Evolutionary conservation across 1,139 yeast species (phyloP), one percentile per base, ranked within the genome.

Genomic region (Kodamaea fungicola): DNA sequence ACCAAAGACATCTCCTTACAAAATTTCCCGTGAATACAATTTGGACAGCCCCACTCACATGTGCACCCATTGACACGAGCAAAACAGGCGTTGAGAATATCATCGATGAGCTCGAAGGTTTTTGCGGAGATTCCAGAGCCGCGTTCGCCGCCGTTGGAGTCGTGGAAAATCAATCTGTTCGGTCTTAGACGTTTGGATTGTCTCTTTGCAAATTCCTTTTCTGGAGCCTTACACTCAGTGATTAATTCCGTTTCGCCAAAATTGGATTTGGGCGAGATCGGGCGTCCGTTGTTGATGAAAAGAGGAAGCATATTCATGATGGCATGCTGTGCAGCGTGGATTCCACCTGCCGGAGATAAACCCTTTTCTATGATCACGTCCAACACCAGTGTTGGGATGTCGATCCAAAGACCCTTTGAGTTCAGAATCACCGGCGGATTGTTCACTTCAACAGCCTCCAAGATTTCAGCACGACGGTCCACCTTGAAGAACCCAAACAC

Each of bases 171-270:
- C 32, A 92, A 62, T 38, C 98, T 68, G 0, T 95, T 95, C 0
- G 97, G 97, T 32, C 98, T 62, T 42, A 75, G 74, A 30, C 98
- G 66, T 10, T 61, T 60, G 0, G 89, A 72, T 51, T 83, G 83
- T 19, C 87, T 62, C 31, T 74, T 72, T 2, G 95, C 86, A 67
- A 89, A 86, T 54, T 92, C 98, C 54, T 92, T 92, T 47, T 87
- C 95, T 0, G 98, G 97, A 0, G 97, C 96, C 51, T 92, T 92
- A 59, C 99, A 92, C 57, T 92, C 99, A 0, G 97, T 88, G 37
- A 76, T 76, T 10, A 92, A 72, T 49, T 90, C 97, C 32, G 83
- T 82, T 37, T 67, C 72, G 0, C 72, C 72, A 6, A 67, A 44
- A 31, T 46, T 55, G 1, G 69, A 59, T 2, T 76, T 73, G n/a